phyloP scores from a whole-genome alignment of 1,284 basidiomycete genomes.

The Apiotrichum montevideense region DNA sequence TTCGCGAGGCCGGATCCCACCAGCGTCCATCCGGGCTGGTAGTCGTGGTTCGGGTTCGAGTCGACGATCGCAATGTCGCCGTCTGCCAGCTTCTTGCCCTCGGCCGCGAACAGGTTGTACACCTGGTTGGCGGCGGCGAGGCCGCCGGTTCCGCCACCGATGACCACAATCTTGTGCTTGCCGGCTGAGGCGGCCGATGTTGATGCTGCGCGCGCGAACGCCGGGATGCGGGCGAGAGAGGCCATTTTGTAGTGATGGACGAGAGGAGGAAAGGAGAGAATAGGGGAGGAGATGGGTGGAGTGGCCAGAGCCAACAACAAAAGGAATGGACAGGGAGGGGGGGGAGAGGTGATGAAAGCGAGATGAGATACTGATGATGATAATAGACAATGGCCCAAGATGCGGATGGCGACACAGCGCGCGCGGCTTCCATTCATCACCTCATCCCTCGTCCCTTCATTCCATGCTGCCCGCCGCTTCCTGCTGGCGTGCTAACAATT shows the following conservation, averaged over 20 bases:
- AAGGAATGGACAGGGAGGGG: too few relatives aligned
- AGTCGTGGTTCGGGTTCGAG: conserved; percentile 41
- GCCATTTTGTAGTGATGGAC: background rate
- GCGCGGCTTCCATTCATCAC: too few relatives aligned
- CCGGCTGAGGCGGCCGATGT: conserved; percentile 35
- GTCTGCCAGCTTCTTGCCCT: conserved; percentile 60
- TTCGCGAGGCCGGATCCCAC: conserved; percentile 73
- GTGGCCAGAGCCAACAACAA: too few relatives aligned
- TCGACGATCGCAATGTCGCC: conserved; percentile 83
- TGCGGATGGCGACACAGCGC: too few relatives aligned
- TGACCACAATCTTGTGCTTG: conserved; percentile 49
- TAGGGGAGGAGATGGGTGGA: too few relatives aligned
- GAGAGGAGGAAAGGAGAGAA: background rate
- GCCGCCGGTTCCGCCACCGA: conserved; percentile 60
- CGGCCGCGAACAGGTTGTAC: conserved; percentile 65
- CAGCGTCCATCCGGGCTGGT: conserved; percentile 82
- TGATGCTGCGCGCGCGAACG: conserved; percentile 22
- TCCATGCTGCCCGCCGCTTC: too few relatives aligned
- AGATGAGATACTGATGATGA: too few relatives aligned
- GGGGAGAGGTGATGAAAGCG: too few relatives aligned
- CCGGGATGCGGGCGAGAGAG: background rate
- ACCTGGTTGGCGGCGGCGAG: conserved; percentile 76
- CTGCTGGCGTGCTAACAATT: too few relatives aligned
- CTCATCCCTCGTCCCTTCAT: too few relatives aligned
- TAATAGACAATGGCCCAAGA: too few relatives aligned